Conservation (phyloP, 805 yeast species). For the Pichia californica region DNA sequence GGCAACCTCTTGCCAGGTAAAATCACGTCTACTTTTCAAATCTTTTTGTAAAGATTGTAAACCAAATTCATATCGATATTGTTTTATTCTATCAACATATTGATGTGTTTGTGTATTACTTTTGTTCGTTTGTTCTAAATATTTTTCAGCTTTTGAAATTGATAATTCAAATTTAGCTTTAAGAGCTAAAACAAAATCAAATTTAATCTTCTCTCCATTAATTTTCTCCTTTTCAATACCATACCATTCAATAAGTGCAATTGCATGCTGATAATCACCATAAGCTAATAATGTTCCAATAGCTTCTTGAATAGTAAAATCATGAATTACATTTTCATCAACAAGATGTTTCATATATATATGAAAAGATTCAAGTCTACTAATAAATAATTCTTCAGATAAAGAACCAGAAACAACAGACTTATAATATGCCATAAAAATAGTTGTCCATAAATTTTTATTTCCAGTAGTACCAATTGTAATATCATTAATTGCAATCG, state of each 20-base stretch:
- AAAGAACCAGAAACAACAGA: slow-evolving; percentile 6
- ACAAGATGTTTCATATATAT: slow-evolving; percentile 15
- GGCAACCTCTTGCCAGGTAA: slow-evolving; percentile 18
- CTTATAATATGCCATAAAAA: slow-evolving; percentile 10
- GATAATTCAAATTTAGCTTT: slow-evolving; percentile 17
- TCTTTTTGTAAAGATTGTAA: slow-evolving; percentile 13
- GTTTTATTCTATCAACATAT: slow-evolving; percentile 8
- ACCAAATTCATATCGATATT: slow-evolving; percentile 17
- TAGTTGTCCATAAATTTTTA: slow-evolving; percentile 8
- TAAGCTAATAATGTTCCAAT: slow-evolving; percentile 21
- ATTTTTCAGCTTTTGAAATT: slow-evolving; percentile 19
- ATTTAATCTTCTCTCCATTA: slow-evolving; percentile 8
- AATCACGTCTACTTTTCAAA: slow-evolving; percentile 1
- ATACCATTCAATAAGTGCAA: slow-evolving; percentile 19
- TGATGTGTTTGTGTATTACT: not conserved
- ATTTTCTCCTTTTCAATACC: slow-evolving; percentile 10
- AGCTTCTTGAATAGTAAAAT: slow-evolving; percentile 8
- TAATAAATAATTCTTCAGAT: slow-evolving; percentile 3
- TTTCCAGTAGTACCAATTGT: not conserved
- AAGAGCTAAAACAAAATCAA: slow-evolving; percentile 15
- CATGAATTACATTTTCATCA: slow-evolving; percentile 5
- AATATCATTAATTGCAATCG: slow-evolving; percentile 9
- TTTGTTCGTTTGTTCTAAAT: slow-evolving; percentile 5
- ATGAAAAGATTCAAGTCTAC: slow-evolving; percentile 14
- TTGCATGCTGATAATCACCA: slow-evolving; percentile 22